Conservation (phyloP, 306 rosid genomes). For the Coriaria nepalensis region DNA sequence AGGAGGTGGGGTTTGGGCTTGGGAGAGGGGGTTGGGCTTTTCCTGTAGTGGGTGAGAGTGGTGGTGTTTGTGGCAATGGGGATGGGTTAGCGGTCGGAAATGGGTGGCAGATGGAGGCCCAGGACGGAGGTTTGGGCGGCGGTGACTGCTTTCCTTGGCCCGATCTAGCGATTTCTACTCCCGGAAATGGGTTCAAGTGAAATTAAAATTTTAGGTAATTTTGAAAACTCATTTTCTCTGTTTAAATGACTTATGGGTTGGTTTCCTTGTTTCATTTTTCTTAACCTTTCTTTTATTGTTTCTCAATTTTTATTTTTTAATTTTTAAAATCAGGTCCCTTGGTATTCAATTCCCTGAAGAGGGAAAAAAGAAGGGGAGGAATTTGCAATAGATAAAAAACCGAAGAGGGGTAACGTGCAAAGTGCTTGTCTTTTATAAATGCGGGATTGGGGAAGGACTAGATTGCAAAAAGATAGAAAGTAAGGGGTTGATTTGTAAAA, state of each 20-base stretch:
- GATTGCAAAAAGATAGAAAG: too few species aligned
- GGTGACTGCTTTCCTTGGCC: slow-evolving; percentile 88
- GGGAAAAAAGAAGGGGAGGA: too few species aligned
- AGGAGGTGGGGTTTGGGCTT: slow-evolving; percentile 53
- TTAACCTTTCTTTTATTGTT: neutral
- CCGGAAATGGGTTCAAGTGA: slow-evolving; percentile 71
- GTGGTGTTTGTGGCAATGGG: slow-evolving; percentile 23
- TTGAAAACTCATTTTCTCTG: neutral
- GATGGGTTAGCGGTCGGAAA: neutral
- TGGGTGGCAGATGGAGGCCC: slow-evolving; percentile 70
- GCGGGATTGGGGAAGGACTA: too few species aligned
- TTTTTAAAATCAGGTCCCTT: too few species aligned
- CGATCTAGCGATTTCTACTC: slow-evolving; percentile 78
- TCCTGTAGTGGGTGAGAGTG: slow-evolving; percentile 42
- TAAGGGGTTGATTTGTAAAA: too few species aligned
- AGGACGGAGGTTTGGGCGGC: slow-evolving; percentile 44
- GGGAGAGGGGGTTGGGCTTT: slow-evolving; percentile 60
- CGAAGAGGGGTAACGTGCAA: too few species aligned
- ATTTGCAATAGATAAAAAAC: too few species aligned
- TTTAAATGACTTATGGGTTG: slow-evolving; percentile 10
- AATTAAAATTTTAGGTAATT: neutral
- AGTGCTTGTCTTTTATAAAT: too few species aligned
- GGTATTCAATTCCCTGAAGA: slow-evolving; percentile 1
- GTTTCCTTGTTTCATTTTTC: slow-evolving; percentile 6
- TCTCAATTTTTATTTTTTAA: too few species aligned